Percentiles rank a stretch among this genome's conserved stretches.
Evolutionary conservation across 2,329 filamentous ascomycete genomes (phyloP).

Genomic region (Pseudomassariella vexata): DNA sequence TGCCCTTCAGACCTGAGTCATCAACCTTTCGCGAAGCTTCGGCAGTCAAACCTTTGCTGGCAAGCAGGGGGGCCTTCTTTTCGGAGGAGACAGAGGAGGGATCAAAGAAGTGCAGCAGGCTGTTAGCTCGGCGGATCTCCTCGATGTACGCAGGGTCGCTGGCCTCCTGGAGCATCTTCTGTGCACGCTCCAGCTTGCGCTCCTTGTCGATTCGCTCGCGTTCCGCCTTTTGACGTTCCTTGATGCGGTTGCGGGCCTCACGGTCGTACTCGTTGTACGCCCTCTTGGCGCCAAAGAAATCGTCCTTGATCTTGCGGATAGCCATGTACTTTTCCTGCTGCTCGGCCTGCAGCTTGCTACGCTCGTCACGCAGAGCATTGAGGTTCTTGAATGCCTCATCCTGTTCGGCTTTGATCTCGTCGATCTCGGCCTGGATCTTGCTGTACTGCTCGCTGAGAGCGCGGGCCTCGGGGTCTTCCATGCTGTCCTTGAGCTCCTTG

Average conservation of each 20-base stretch:
- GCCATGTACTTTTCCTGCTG: constrained; percentile 81
- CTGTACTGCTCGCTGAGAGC: constrained; percentile 82
- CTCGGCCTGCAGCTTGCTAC: constrained; percentile 73
- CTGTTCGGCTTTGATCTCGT: constrained; percentile 85
- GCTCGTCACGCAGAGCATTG: constrained; percentile 77
- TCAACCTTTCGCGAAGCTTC: constrained; percentile 79
- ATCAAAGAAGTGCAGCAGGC: constrained; percentile 86
- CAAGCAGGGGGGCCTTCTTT: constrained; percentile 62
- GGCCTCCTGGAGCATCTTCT: constrained; percentile 73
- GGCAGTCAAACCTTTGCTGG: constrained; percentile 69
- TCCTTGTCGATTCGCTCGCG: constrained; percentile 66
- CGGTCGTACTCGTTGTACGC: constrained; percentile 81
- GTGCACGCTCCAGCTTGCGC: constrained; percentile 69
- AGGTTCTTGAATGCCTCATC: constrained; percentile 87
- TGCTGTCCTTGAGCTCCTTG: constrained; percentile 77
- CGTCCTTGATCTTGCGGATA: constrained; percentile 84
- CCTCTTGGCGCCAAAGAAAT: constrained; percentile 75
- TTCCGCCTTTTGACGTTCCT: constrained; percentile 78
- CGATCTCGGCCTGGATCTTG: constrained; percentile 80
- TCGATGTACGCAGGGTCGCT: constrained; percentile 85
- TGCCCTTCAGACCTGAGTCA: constrained; percentile 77
- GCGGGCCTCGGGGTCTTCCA: constrained; percentile 89
- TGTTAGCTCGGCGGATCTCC: constrained; percentile 85
- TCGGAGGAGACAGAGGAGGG: constrained; percentile 53
- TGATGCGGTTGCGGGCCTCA: constrained; percentile 68